These are phyloP conservation scores for Entomophthora muscae DNA, from an alignment of 371 early-diverging fungal genomes.

Conservation along the genomic window DNA sequence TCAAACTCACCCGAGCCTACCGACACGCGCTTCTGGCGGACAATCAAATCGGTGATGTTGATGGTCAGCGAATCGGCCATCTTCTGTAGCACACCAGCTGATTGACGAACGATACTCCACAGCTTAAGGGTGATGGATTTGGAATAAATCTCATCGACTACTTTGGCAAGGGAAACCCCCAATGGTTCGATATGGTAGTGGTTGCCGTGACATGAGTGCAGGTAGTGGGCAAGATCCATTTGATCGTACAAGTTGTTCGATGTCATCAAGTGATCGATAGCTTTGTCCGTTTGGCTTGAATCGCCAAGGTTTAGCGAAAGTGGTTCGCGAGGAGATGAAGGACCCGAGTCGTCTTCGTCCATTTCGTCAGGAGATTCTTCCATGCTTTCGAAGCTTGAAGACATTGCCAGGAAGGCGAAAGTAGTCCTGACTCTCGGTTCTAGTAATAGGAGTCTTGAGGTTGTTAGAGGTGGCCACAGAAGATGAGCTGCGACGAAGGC, in stretches of 20 bases:
- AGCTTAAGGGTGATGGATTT: slow-evolving; percentile 51
- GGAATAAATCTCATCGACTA: slow-evolving; percentile 67
- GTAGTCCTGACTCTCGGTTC: slow-evolving; percentile 10
- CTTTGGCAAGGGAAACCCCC: slow-evolving; percentile 32
- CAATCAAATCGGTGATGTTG: slow-evolving; percentile 64
- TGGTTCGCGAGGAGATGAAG: slow-evolving; percentile 17
- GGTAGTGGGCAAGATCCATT: slow-evolving; percentile 60
- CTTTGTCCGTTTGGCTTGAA: slow-evolving; percentile 33
- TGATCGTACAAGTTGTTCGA: slow-evolving; percentile 72
- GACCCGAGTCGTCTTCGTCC: slow-evolving; percentile 26
- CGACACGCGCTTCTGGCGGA: slow-evolving; percentile 60
- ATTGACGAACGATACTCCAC: slow-evolving; percentile 71
- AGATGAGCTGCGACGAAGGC: slow-evolving; percentile 8
- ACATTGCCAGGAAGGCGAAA: slow-evolving; percentile 11
- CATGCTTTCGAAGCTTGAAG: slow-evolving; percentile 32
- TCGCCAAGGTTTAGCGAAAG: slow-evolving; percentile 51
- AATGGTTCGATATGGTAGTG: slow-evolving; percentile 27
- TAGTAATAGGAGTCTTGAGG: slow-evolving; percentile 11
- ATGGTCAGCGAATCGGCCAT: slow-evolving; percentile 53
- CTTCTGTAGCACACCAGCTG: slow-evolving; percentile 59
- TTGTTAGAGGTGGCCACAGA: background rate
- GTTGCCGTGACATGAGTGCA: slow-evolving; percentile 47
- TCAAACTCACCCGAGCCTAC: slow-evolving; percentile 54
- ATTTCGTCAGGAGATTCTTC: slow-evolving; percentile 8
- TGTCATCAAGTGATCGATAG: slow-evolving; percentile 33